Evolutionary conservation across 2,329 filamentous ascomycete genomes (phyloP).

Genomic region (Ciborinia camelliae): DNA sequence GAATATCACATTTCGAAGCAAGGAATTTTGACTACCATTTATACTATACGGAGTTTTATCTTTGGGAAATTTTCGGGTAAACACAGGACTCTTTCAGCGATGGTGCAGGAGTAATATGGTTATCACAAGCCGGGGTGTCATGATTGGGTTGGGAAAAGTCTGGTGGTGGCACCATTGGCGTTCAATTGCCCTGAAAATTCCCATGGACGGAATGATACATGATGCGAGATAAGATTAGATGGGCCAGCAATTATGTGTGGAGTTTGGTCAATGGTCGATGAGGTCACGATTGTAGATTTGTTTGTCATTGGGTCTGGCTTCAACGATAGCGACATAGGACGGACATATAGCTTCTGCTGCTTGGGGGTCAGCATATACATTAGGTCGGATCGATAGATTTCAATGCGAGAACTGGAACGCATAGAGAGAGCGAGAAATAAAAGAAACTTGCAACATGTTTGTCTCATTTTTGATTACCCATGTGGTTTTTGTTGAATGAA

Average conservation of each 20-base stretch:
- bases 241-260: neutral
- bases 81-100: conserved; percentile 4
- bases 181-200: neutral
- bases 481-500: neutral
- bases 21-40: conserved; percentile 3
- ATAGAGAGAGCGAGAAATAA: neutral
- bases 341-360: neutral
- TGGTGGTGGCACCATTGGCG: conserved; percentile 5
- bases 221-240: neutral
- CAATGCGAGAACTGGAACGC: neutral
- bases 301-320: neutral
- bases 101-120: neutral
- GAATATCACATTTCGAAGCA: neutral
- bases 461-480: neutral
- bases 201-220: neutral
- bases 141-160: neutral
- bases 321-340: neutral
- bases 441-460: neutral
- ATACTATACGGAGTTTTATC: neutral
- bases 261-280: neutral
- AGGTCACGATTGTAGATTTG: neutral
- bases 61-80: neutral
- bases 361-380: neutral
- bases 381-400: neutral
- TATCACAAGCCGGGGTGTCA: neutral